Conservation (phyloP, 1,284 basidiomycete species). For the Fistulinella staudtii region DNA sequence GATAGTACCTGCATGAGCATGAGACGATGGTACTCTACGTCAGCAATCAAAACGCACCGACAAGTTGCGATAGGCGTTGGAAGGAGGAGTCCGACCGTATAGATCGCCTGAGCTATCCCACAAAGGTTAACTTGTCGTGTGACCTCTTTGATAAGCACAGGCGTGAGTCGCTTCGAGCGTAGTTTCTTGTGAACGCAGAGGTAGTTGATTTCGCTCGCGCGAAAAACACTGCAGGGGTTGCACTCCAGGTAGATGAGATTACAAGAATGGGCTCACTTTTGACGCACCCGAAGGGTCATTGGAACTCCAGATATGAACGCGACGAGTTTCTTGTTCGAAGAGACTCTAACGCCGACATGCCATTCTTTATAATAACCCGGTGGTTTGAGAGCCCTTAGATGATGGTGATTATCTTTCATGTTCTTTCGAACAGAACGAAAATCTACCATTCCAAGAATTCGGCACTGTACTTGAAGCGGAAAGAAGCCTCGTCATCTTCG, state of each 20-base stretch:
- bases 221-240: constrained; percentile 51
- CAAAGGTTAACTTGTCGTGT: constrained; percentile 89
- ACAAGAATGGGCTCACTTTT: constrained; percentile 52
- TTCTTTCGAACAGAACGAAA: constrained; percentile 13
- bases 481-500: constrained; percentile 93
- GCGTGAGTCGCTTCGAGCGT: constrained; percentile 91
- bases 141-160: constrained; percentile 97
- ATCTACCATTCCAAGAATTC: constrained; percentile 96
- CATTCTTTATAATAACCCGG: constrained; percentile 93
- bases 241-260: constrained; percentile 1
- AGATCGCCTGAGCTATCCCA: constrained; percentile 96
- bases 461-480: constrained; percentile 94
- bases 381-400: constrained; percentile 89
- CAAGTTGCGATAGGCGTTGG: constrained; percentile 88
- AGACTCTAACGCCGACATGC: constrained; percentile 94
- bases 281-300: constrained; percentile 73
- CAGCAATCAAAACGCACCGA: constrained; percentile 44
- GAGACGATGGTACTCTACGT: constrained; percentile 4
- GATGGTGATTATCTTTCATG: constrained; percentile 4
- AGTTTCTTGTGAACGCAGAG: constrained; percentile 98
- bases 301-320: constrained; percentile 98
- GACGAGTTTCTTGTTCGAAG: constrained; percentile 89
- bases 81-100: constrained; percentile 88
- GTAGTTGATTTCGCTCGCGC: constrained; percentile 92
- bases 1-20: constrained; percentile 67